Conservation (phyloP, 371 early-diverging fungal species). For the Coemansia sp. region DNA sequence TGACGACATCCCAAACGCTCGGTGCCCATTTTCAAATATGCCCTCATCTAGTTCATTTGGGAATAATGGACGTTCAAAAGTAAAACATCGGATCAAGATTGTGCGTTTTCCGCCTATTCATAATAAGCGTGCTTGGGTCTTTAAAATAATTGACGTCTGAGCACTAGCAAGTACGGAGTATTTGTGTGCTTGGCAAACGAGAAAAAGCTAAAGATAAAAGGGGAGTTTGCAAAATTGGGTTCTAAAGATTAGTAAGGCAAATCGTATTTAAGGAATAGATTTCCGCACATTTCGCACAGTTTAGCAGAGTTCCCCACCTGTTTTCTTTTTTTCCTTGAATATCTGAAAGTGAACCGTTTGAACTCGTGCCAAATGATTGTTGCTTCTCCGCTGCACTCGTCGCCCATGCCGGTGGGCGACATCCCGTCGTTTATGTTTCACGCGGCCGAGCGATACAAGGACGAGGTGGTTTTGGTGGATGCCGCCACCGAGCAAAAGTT, state of each 20-base stretch:
- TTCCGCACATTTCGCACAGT: background rate
- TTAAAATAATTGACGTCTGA: background rate
- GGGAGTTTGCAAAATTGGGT: background rate
- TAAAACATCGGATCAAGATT: background rate
- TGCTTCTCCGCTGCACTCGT: constrained; percentile 36
- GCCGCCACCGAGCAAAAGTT: constrained; percentile 31
- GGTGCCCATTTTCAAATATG: too few species aligned
- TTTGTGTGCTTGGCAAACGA: background rate
- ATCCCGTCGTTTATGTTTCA: constrained; percentile 45
- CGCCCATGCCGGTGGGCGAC: constrained; percentile 36
- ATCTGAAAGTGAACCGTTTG: background rate
- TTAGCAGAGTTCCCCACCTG: background rate
- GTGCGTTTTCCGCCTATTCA: background rate
- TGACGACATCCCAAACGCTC: too few species aligned
- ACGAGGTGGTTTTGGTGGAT: constrained; percentile 37
- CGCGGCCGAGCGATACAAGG: constrained; percentile 25
- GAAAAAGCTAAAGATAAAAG: background rate
- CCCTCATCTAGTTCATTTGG: background rate
- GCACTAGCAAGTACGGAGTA: background rate
- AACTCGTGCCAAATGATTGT: constrained; percentile 22
- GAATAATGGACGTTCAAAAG: background rate
- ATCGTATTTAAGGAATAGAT: background rate
- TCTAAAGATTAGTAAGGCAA: background rate
- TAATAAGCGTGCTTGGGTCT: too few species aligned
- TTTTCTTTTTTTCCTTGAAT: background rate